Base-by-base conservation (phyloP, 371 early-diverging fungal species). In the Circinella umbellata region DNA sequence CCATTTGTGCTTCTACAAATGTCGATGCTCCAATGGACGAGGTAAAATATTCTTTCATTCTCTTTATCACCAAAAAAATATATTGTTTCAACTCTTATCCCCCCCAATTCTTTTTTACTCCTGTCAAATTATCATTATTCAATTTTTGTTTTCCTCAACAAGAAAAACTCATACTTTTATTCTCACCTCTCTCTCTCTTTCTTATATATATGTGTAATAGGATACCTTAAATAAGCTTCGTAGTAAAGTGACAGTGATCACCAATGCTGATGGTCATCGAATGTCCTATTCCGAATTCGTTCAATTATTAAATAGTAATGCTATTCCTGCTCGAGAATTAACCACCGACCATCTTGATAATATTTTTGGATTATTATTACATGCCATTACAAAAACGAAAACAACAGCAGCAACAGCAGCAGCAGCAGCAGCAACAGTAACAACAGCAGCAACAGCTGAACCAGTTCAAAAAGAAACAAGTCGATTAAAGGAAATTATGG, bases 261-360 rank as follows among this genome's bases (percentile, higher is more conserved):
- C 74, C 51, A 42, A 69, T 17, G 39, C 42, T 46, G 38, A 73
- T 20, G 37, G 57, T 53, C 42, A 42, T 42, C 65, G 69, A 10
- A 42, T 79, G 34, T 72, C 76, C 1, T 82, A 74, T 65, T 70
- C 75, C 20, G 83, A 81, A 39, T 78, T 78, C 64, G 76, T 71
- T 18, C 69, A 70, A 7, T 64, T 84, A n/a, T 65, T 80, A 5
- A 68, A 69, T 47, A 63, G 48, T n/a, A 75, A 80, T 67, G 70
- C 74, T 37, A 72, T 82, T 35, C 73, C 73, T 46, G 68, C 70
- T 18, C 51, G 47, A 35, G 74, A 77, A 34, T 76, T 80, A 37
- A 70, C 78, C 15, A 74, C 77, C 60, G 77, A 84, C 67, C 79
- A 81, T 47, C 68, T 79, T 61, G 76, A 77, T 27, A 76, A 80